Evolutionary conservation across 768 basidiomycete genomes (phyloP).

Genomic region (Podaxis sp.): DNA sequence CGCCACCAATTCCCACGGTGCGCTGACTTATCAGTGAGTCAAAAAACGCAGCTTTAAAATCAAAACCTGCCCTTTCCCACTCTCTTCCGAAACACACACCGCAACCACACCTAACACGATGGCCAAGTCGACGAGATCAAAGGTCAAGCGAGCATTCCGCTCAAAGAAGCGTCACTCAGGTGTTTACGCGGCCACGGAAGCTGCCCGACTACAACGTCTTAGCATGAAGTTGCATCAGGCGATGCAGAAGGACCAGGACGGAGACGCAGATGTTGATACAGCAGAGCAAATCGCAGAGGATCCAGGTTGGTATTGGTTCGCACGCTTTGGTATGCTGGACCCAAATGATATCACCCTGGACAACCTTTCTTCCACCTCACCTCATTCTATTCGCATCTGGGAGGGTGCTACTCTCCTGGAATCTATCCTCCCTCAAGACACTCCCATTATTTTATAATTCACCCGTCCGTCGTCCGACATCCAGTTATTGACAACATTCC

Average conservation of each 20-base stretch:
- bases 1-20: neutral
- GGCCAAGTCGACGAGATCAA: conserved; percentile 85
- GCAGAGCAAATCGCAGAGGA: conserved; percentile 34
- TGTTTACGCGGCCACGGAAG: conserved; percentile 75
- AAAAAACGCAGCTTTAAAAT: neutral
- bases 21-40: conserved; percentile 1
- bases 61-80: neutral
- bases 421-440: conserved; percentile 10
- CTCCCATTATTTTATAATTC: conserved; percentile 19
- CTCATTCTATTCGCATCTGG: conserved; percentile 10
- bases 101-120: conserved; percentile 34
- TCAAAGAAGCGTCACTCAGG: conserved; percentile 74
- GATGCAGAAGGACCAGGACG: conserved; percentile 40
- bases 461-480: conserved; percentile 27
- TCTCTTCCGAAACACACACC: neutral
- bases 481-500: conserved; percentile 40
- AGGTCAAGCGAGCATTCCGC: conserved; percentile 77
- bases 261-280: conserved; percentile 36
- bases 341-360: conserved; percentile 55
- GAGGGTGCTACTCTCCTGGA: conserved; percentile 10
- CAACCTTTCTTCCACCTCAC: conserved; percentile 21
- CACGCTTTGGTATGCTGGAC: conserved; percentile 58
- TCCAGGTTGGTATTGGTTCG: conserved; percentile 71
- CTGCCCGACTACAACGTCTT: conserved; percentile 73
- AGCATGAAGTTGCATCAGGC: conserved; percentile 60